phyloP scores from a whole-genome alignment of 2,329 filamentous ascomycete species.

The Cladosporium austrohemisphaericum region DNA sequence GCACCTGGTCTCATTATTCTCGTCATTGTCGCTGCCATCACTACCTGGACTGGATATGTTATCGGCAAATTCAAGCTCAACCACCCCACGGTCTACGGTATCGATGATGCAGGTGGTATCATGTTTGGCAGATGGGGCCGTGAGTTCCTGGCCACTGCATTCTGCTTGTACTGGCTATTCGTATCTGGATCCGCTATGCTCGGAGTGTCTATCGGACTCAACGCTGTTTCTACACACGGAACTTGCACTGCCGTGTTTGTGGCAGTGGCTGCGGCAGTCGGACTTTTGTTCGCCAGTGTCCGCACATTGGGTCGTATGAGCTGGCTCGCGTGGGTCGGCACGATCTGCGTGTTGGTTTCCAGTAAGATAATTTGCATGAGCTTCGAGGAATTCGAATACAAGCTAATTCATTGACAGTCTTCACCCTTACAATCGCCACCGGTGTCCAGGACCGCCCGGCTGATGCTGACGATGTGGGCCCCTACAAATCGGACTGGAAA shows the following conservation, averaged over 20 bases:
- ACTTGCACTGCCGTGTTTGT: slow-evolving; percentile 42
- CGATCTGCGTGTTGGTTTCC: slow-evolving; percentile 24
- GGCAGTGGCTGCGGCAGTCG: slow-evolving; percentile 40
- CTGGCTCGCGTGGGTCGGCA: slow-evolving; percentile 37
- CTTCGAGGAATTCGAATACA: not conserved
- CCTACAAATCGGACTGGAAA: slow-evolving; percentile 30
- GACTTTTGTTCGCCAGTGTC: slow-evolving; percentile 35
- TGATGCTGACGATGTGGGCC: slow-evolving; percentile 29
- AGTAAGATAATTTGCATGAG: slow-evolving; percentile 1
- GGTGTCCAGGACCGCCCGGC: slow-evolving; percentile 35
- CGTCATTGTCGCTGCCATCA: slow-evolving; percentile 40
- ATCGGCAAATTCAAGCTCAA: slow-evolving; percentile 51
- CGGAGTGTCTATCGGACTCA: slow-evolving; percentile 6
- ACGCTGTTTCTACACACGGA: slow-evolving; percentile 27
- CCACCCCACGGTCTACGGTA: slow-evolving; percentile 55
- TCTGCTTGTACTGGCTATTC: slow-evolving; percentile 12
- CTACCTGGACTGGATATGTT: slow-evolving; percentile 49
- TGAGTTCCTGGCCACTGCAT: slow-evolving; percentile 41
- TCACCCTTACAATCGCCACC: slow-evolving; percentile 34
- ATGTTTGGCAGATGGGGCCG: slow-evolving; percentile 52
- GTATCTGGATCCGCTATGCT: slow-evolving; percentile 14
- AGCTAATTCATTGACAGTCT: slow-evolving; percentile 16
- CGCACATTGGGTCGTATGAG: slow-evolving; percentile 34
- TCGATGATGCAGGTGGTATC: slow-evolving; percentile 54
- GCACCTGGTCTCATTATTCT: slow-evolving; percentile 49